A percentile compares a stretch with the other conserved stretches of the same genome.
phyloP scores from a whole-genome alignment of 768 basidiomycete genomes.

The Tricholoma saponaceum region DNA sequence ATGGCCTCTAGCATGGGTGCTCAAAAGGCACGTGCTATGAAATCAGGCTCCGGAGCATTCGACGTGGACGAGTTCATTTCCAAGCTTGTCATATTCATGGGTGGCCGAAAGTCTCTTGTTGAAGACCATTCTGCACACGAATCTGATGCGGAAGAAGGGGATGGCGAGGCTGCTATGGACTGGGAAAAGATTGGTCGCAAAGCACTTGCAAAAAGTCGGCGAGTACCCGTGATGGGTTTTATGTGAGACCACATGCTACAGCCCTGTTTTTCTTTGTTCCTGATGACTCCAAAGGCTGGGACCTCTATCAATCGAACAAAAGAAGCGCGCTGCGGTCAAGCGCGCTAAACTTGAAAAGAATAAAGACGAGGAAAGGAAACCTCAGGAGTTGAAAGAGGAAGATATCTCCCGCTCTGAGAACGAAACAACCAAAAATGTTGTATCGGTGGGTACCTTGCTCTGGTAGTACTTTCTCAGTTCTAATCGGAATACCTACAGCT shows the following conservation, averaged over 20 bases:
- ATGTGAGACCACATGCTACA: constrained; percentile 54
- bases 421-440: constrained; percentile 87
- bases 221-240: constrained; percentile 81
- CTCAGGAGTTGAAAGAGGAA: constrained; percentile 78
- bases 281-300: constrained; percentile 66
- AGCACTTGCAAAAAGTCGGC: constrained; percentile 73
- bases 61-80: constrained; percentile 89
- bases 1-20: constrained; percentile 76
- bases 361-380: constrained; percentile 61
- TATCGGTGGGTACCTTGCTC: constrained; percentile 42
- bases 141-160: constrained; percentile 49
- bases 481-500: constrained; percentile 39
- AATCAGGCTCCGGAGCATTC: constrained; percentile 82
- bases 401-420: constrained; percentile 83
- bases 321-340: constrained; percentile 58
- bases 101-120: constrained; percentile 46
- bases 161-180: constrained; percentile 47
- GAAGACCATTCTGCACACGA: constrained; percentile 43
- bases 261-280: constrained; percentile 3
- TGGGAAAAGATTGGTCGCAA: constrained; percentile 89
- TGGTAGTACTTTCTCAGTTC: neutral
- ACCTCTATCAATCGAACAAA: constrained; percentile 83
- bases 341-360: constrained; percentile 71
- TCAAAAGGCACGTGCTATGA: constrained; percentile 88
- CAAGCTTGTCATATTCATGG: constrained; percentile 73